Evolutionary conservation across 1,284 basidiomycete genomes (phyloP), one percentile per base, ranked within the genome.

Genomic region (Sphagnurus paluster): DNA sequence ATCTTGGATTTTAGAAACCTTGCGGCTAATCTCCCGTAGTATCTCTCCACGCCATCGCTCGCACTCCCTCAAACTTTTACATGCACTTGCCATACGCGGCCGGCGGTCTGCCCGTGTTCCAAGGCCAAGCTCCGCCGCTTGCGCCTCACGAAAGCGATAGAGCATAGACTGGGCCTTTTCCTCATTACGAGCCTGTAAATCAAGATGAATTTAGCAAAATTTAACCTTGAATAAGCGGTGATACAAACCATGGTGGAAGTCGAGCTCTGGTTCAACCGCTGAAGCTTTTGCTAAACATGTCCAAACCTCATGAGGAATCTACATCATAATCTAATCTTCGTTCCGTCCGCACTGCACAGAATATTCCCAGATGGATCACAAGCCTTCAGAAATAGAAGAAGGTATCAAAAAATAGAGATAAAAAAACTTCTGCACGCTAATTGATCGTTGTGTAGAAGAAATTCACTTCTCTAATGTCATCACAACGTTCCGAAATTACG

Each of bases 91-190:
- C 81, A 98, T 89, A 35, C 90, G 79, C 28, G 94, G 96, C 21
- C 96, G 76, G 25, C 87, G 82, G 65, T 93, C 92, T 16, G 75
- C 75, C 44, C 87, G 81, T 16, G 87, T 87, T 14, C 87, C 86
- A 19, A 98, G 75, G 13, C 96, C 96, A 59, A 98, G 85, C 71
- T 98, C 96, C 41, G 89, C 87, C 0, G 93, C 93, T 68, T 99
- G 96, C 42, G 92, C 91, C 69, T 98, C 94, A 49, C 96, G 89
- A 70, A 99, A 99, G 55, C 96, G 93, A 70, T 97, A 98, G 42
- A 99, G 82, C 94, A 98, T 98, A 39, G 94, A 97, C 70, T 96
- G 93, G 0, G 93, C 91, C 67, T 97, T 98, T 69, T 97, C 94
- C 67, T 93, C 89, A 87, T 97, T 97, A 69, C 93, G 89, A 57